Evolutionary conservation across 768 basidiomycete species (phyloP), one percentile per base, ranked within the genome.

Genomic region (Hypsizygus marmoreus): DNA sequence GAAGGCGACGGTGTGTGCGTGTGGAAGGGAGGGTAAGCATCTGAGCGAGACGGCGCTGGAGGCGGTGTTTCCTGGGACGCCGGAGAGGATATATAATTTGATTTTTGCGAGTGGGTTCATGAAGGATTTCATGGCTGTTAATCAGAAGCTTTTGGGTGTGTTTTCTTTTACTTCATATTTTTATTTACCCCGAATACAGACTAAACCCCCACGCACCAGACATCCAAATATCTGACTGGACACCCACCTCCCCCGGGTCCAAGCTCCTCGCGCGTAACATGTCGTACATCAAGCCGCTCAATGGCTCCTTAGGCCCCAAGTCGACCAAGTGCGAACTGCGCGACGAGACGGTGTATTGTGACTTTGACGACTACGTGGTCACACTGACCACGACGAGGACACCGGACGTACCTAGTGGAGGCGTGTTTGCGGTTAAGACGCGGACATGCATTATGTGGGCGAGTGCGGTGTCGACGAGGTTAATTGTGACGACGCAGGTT

Each of bases 21-120:
- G 94, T 65, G 84, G 81, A 2, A 81, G 73, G 60, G 77, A 79
- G 6, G 82, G 82, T 0, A 69, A 71, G 47, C 95, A 97, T 64
- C 84, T 80, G 50, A 55, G 70, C 6, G 91, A 95, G 66, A 71
- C 72, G 11, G 86, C 88, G 7, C 71, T 97, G 72, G 89, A 95
- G 52, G 73, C 76, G 3, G 73, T 87, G 2, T 71, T 98, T 34
- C 92, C 94, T 23, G 91, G 92, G 22, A 86, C 92, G 1, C 97
- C 97, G 2, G 95, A 98, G 61, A 86, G 89, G 71, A 91, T 98
- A 35, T 89, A 97, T 70, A 94, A 92, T 62, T 72, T 99, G 58
- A 91, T 98, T 74, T 98, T 98, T 61, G 84, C 92, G 35, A 95
- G 92, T 66, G 94, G 84, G 29, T 98, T 97, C 68, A 84, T 95